Evolutionary conservation across 345 rosid species (phyloP).

Genomic region (Dimocarpus longan): DNA sequence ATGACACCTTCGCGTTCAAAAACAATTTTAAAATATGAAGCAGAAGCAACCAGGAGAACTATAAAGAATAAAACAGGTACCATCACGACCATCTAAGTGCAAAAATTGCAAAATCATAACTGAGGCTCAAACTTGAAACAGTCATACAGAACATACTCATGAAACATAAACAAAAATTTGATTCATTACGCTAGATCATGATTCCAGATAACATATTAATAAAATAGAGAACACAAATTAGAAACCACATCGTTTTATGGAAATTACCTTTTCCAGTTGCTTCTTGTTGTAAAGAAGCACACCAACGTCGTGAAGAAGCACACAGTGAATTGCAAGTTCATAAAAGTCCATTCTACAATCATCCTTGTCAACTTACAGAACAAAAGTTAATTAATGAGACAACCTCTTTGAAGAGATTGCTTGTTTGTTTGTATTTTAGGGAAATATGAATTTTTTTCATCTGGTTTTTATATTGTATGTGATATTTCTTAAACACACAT

Average conservation of each 20-base stretch:
- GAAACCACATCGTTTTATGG: background rate
- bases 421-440: too few relatives aligned
- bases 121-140: constrained; percentile 6
- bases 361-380: constrained; percentile 50
- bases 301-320: constrained; percentile 69
- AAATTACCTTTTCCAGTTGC: constrained; percentile 65
- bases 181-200: background rate
- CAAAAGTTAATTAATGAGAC: background rate
- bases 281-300: constrained; percentile 62
- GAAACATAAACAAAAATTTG: background rate
- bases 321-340: constrained; percentile 71
- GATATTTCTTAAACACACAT: background rate
- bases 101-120: background rate
- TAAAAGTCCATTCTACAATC: constrained; percentile 47
- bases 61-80: background rate
- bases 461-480: background rate
- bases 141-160: constrained; percentile 1
- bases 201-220: background rate
- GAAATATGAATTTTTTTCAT: too few relatives aligned
- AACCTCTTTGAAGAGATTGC: background rate
- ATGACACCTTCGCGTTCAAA: background rate
- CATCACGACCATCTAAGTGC: background rate
- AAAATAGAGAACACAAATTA: constrained; percentile 6
- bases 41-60: background rate
- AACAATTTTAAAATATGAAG: background rate